phyloP scores from a whole-genome alignment of 805 yeast genomes.

The Kodamaea nitidulidarum region DNA sequence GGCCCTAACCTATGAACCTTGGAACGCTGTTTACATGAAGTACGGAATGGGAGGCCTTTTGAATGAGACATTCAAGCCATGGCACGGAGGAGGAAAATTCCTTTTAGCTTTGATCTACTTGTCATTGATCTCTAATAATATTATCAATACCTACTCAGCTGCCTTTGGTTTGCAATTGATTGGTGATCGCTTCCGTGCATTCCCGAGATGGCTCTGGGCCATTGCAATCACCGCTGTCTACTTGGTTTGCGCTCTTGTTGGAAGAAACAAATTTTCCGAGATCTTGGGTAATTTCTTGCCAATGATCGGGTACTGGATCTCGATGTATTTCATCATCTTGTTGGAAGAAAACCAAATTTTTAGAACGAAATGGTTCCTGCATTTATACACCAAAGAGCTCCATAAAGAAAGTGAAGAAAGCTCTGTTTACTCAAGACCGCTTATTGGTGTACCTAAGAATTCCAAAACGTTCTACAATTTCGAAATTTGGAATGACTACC shows the following conservation, averaged over 20 bases:
- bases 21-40: conserved; percentile 26
- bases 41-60: conserved; percentile 34
- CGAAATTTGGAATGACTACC: conserved; percentile 65
- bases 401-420: conserved; percentile 6
- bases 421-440: neutral
- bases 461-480: conserved; percentile 53
- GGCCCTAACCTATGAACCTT: conserved; percentile 29
- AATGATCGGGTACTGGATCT: conserved; percentile 40
- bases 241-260: conserved; percentile 31
- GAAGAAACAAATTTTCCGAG: conserved; percentile 29
- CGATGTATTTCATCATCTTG: conserved; percentile 33
- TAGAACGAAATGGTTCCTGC: conserved; percentile 32
- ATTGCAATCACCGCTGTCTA: conserved; percentile 27
- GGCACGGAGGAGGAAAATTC: conserved; percentile 36
- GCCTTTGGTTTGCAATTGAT: conserved; percentile 34
- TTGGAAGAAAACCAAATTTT: conserved; percentile 35
- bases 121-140: conserved; percentile 33
- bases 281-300: conserved; percentile 38
- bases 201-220: conserved; percentile 40
- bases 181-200: conserved; percentile 21
- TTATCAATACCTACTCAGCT: conserved; percentile 34
- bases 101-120: conserved; percentile 28
- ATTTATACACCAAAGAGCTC: conserved; percentile 32
- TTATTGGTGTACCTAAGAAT: neutral
- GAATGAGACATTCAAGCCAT: conserved; percentile 28